phyloP scores from a whole-genome alignment of 179 eudicot species.

The Carnegiea gigantea region DNA sequence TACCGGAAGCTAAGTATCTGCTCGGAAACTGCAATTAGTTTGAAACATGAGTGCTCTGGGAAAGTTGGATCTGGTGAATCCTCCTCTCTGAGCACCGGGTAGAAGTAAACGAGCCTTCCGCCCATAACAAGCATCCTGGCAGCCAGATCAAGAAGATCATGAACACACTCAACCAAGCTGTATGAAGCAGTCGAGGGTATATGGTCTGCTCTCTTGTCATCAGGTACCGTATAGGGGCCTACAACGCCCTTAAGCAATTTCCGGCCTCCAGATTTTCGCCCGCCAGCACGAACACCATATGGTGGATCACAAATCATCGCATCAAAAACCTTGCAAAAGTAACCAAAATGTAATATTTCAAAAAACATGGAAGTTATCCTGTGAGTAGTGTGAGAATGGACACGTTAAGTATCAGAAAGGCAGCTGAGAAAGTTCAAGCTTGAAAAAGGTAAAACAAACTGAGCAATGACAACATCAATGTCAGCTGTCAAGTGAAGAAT shows the following conservation, averaged over 20 bases:
- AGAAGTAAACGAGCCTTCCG: conserved; percentile 92
- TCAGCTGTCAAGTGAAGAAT: too few species aligned
- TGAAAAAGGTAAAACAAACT: background rate
- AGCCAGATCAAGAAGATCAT: conserved; percentile 87
- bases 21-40: conserved; percentile 70
- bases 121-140: conserved; percentile 90
- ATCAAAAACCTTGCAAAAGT: conserved; percentile 58
- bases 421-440: background rate
- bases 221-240: conserved; percentile 89
- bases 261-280: conserved; percentile 99
- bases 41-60: conserved; percentile 94
- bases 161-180: conserved; percentile 93
- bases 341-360: background rate
- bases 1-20: conserved; percentile 88
- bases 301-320: conserved; percentile 99
- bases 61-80: conserved; percentile 55
- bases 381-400: background rate
- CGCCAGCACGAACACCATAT: conserved; percentile 98
- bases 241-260: conserved; percentile 80
- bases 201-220: conserved; percentile 87
- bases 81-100: conserved; percentile 80
- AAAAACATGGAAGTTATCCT: background rate
- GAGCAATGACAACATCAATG: background rate
- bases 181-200: conserved; percentile 96
- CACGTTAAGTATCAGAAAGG: background rate